These are phyloP conservation scores for Collybiopsis luxurians DNA, from an alignment of 768 basidiomycete species.

Conservation along the genomic window DNA sequence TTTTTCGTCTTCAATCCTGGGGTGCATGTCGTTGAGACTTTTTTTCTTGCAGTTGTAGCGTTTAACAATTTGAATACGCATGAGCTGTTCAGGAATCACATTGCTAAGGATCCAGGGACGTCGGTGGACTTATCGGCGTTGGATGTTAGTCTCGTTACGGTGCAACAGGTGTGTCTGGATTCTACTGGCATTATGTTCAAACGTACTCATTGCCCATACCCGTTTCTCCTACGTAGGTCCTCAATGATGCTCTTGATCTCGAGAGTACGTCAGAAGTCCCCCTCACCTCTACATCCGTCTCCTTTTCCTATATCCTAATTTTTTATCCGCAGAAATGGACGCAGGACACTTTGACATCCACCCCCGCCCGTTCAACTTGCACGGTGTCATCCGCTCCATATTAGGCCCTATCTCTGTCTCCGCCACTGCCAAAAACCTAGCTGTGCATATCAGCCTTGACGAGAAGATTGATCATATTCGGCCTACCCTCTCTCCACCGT, in stretches of 20 bases:
- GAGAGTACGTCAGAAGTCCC: constrained; percentile 14
- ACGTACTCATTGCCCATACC: no score
- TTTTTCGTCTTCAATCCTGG: no score
- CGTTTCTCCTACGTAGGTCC: constrained; percentile 22
- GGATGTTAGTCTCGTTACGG: constrained; percentile 32
- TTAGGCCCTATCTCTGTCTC: constrained; percentile 22
- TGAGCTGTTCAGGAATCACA: not conserved
- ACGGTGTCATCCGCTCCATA: constrained; percentile 23
- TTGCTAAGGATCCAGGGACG: constrained; percentile 23
- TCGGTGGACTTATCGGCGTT: constrained; percentile 34
- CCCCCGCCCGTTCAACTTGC: constrained; percentile 35
- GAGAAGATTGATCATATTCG: constrained; percentile 30
- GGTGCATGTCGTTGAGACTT: no score
- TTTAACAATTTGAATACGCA: not conserved
- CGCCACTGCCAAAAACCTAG: constrained; percentile 21
- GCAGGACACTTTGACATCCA: constrained; percentile 27
- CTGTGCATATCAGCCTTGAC: constrained; percentile 31
- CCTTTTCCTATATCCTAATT: not conserved
- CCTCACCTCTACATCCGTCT: not conserved
- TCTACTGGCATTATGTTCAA: not conserved
- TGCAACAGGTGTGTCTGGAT: constrained; percentile 21
- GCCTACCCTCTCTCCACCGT: not conserved
- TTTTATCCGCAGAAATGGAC: constrained; percentile 28
- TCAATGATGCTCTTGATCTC: constrained; percentile 37
- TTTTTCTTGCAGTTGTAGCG: not conserved